Conservation (phyloP, 2,329 filamentous ascomycete species). For the Nemania sp. region DNA sequence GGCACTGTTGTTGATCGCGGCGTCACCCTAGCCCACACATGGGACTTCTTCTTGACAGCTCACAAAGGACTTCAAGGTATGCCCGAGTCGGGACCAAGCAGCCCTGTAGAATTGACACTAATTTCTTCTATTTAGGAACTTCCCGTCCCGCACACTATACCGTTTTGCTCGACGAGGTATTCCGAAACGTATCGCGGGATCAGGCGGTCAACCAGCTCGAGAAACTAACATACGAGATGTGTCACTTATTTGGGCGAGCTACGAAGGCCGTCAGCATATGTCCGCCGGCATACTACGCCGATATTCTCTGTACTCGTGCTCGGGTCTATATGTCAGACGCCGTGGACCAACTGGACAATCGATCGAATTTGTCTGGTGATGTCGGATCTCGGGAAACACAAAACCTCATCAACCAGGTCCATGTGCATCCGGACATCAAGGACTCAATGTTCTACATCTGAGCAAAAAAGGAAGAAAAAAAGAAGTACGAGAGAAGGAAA, state of each 20-base stretch:
- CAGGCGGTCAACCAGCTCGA: slow-evolving; percentile 69
- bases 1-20: slow-evolving; percentile 87
- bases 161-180: slow-evolving; percentile 72
- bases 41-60: slow-evolving; percentile 85
- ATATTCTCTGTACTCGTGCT: slow-evolving; percentile 78
- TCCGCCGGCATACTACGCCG: slow-evolving; percentile 88
- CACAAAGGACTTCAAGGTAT: slow-evolving; percentile 76
- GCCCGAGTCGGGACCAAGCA: not conserved
- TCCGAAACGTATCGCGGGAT: slow-evolving; percentile 45
- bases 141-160: slow-evolving; percentile 83
- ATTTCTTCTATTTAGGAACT: slow-evolving; percentile 50
- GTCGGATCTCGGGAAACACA: not conserved
- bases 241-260: slow-evolving; percentile 81
- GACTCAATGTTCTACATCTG: slow-evolving; percentile 62
- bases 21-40: slow-evolving; percentile 72
- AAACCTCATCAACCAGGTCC: not conserved
- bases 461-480: slow-evolving; percentile 22
- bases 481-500: not conserved
- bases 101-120: not conserved
- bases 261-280: slow-evolving; percentile 89
- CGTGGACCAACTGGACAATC: slow-evolving; percentile 53
- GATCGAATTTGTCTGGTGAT: no score
- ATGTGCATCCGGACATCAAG: slow-evolving; percentile 47
- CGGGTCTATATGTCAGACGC: slow-evolving; percentile 69
- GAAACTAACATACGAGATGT: slow-evolving; percentile 74